These are phyloP conservation scores for Metschnikowia orientalis DNA, from an alignment of 805 yeast species.

Conservation along the genomic window DNA sequence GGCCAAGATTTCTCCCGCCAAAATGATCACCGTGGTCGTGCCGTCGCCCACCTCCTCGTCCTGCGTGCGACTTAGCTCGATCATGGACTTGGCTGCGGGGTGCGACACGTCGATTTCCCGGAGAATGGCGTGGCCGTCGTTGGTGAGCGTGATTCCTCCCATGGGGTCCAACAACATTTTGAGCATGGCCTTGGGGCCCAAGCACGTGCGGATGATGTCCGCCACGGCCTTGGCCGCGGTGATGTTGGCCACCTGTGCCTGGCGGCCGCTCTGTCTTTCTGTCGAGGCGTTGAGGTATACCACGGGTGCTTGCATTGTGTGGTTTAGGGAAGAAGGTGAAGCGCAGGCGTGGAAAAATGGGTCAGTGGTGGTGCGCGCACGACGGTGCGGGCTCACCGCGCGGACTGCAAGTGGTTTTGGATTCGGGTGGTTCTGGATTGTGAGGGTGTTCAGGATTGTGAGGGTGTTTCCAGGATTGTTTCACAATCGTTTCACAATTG, in stretches of 20 bases:
- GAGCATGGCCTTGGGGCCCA: slow-evolving; percentile 98
- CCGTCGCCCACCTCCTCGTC: slow-evolving; percentile 99
- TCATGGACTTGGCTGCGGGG: slow-evolving; percentile 99
- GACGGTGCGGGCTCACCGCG: background rate
- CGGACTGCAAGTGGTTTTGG: too few species aligned
- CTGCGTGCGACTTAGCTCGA: slow-evolving; percentile 93
- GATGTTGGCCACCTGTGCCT: slow-evolving; percentile 94
- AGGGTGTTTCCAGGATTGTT: too few species aligned
- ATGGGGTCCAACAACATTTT: slow-evolving; percentile 96
- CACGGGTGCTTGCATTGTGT: slow-evolving; percentile 45
- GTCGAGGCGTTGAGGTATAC: slow-evolving; percentile 66
- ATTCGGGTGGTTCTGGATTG: too few species aligned
- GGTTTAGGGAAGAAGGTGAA: background rate
- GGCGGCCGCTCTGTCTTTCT: slow-evolving; percentile 93
- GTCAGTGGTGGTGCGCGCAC: background rate
- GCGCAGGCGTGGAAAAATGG: slow-evolving; percentile 2
- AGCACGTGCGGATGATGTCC: slow-evolving; percentile 94
- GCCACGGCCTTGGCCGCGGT: slow-evolving; percentile 99
- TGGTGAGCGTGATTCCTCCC: slow-evolving; percentile 94
- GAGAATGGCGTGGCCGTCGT: slow-evolving; percentile 97
- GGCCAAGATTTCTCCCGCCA: slow-evolving; percentile 95
- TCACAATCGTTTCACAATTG: too few species aligned
- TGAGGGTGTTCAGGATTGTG: too few species aligned
- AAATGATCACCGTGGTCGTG: slow-evolving; percentile 92
- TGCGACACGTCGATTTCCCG: slow-evolving; percentile 97